Evolutionary conservation across 139 green algal species (phyloP), one percentile per base, ranked within the genome.

Genomic region (Picochlorum sp.): DNA sequence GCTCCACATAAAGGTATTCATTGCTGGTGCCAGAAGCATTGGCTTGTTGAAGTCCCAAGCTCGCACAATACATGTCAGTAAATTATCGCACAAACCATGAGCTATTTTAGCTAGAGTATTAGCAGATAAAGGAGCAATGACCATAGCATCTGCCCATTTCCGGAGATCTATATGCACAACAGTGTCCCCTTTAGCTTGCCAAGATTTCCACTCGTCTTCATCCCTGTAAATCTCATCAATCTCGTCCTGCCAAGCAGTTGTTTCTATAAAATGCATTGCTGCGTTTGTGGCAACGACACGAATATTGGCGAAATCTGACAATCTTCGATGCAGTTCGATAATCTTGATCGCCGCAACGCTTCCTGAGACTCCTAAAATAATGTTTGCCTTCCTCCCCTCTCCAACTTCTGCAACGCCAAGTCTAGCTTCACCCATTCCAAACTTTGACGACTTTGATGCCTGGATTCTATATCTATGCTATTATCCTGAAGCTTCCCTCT

Each of bases 1-100:
- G 5, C 86, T 70, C 91, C 92, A 98, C 92, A 98, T 98, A 50
- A 83, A 70, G 0, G 92, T 98, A 82, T 98, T 98, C 92, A 98
- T 98, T 24, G 92, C 92, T 37, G 92, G 91, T 0, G 90, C 86
- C 15, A 83, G 44, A 70, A 97, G 51, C 55, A 97, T n/a, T 11
- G 81, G 81, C 64, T 85, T 85, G 6, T 11, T 34, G 20, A 84
- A 92, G 67, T 98, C 89, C 92, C 92, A 98, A 8, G 89, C 89
- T 6, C 92, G 81, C 37, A 91, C 80, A 0, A 98, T 61, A 67
- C 85, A 95, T 2, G 89, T 97, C 7, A 98, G 59, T 55, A 98
- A 77, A 72, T 98, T 97, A 76, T 98, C 93, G 41, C 82, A 91
- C 55, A 97, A 34, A 0, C 63, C 78, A 57, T 70, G 62, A 7